Conservation (phyloP, 371 early-diverging fungal genomes). For the Capniomyces stellatus region DNA sequence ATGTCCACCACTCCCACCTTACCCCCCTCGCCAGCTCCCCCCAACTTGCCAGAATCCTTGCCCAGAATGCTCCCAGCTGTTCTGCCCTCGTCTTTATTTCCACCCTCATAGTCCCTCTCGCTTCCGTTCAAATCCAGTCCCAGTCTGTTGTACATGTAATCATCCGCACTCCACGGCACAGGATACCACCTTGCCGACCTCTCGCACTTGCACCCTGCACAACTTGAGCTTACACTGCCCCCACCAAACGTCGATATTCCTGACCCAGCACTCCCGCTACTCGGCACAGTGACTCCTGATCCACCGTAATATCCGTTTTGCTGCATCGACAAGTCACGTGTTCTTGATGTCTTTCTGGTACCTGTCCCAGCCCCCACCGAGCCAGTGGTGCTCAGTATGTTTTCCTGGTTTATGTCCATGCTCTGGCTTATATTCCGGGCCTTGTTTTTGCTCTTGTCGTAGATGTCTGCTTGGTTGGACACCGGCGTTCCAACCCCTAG, state of each 20-base stretch:
- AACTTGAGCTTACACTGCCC: not conserved
- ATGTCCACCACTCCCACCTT: not conserved
- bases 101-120: no score
- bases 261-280: no score
- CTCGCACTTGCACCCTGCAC: constrained; percentile 3
- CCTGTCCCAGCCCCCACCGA: not conserved
- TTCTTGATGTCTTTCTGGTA: not conserved
- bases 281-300: no score
- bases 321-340: no score
- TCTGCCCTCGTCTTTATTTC: no score
- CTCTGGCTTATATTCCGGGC: no score
- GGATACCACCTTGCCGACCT: constrained; percentile 2
- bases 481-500: not conserved
- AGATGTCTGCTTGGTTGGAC: not conserved
- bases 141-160: no score
- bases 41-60: not conserved
- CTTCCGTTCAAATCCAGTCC: no score
- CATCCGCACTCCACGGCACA: not conserved
- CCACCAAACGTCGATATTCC: no score
- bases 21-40: not conserved
- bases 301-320: no score
- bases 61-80: not conserved
- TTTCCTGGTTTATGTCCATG: no score
- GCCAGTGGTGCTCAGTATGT: not conserved
- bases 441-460: no score